Percentiles rank a stretch among this genome's conserved stretches.
Evolutionary conservation across 768 basidiomycete genomes (phyloP).

Genomic region (Astraeus odoratus): DNA sequence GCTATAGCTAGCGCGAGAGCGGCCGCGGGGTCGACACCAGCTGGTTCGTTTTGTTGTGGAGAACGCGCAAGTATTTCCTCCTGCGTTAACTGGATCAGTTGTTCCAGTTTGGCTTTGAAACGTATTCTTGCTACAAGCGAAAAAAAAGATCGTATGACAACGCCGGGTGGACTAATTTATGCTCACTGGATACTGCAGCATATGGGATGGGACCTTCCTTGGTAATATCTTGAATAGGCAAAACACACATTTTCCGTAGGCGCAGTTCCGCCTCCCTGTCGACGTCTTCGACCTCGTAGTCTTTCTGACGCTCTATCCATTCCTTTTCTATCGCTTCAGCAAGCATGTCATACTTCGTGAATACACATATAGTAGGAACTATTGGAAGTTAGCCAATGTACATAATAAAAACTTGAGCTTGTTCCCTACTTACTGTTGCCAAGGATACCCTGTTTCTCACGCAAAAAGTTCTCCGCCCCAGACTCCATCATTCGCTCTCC

Average conservation of each 20-base stretch:
- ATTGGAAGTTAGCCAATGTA: not conserved
- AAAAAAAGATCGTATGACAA: not conserved
- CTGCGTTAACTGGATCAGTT: not conserved
- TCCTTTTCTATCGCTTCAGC: not conserved
- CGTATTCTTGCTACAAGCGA: not conserved
- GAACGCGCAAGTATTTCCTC: not conserved
- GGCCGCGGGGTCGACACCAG: not conserved
- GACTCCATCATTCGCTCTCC: not conserved
- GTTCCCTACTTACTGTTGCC: not conserved
- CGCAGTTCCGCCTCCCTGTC: not conserved
- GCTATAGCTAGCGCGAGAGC: not conserved
- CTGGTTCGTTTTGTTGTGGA: not conserved
- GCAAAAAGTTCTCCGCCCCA: not conserved
- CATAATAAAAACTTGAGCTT: not conserved
- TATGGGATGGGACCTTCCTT: not conserved
- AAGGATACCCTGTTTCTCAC: not conserved
- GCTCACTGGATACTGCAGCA: not conserved
- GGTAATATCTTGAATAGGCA: not conserved
- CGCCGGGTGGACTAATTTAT: not conserved
- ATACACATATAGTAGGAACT: not conserved
- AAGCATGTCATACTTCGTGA: not conserved
- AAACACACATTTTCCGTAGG: not conserved
- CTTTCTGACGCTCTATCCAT: not conserved
- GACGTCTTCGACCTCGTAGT: not conserved
- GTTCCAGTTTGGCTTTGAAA: not conserved